phyloP scores from a whole-genome alignment of 2,329 filamentous ascomycete species.

The Ophiostoma pallidulum region DNA sequence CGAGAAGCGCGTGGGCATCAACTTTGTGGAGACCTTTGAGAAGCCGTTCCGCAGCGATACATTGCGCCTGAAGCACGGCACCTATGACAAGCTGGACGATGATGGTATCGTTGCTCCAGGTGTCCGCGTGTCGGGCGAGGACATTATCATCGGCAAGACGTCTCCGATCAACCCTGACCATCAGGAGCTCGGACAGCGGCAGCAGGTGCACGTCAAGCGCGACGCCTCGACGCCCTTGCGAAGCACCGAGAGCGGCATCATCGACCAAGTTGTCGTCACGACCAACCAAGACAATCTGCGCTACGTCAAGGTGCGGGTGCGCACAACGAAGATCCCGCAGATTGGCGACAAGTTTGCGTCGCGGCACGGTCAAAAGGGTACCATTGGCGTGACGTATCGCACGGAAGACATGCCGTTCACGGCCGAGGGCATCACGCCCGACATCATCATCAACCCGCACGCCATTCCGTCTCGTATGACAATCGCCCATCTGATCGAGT shows the following conservation, averaged over 20 bases:
- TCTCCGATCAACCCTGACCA: constrained; percentile 87
- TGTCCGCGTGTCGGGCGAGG: constrained; percentile 89
- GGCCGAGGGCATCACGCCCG: constrained; percentile 79
- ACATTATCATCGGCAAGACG: constrained; percentile 98
- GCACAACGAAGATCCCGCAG: constrained; percentile 95
- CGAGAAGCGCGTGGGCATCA: constrained; percentile 92
- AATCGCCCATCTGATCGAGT: constrained; percentile 99
- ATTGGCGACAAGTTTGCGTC: constrained; percentile 99
- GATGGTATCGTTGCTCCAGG: constrained; percentile 93
- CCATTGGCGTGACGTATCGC: constrained; percentile 95
- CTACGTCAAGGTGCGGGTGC: constrained; percentile 94
- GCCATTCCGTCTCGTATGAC: constrained; percentile 99
- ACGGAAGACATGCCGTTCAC: constrained; percentile 99
- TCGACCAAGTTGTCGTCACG: constrained; percentile 87
- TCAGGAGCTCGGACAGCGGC: constrained; percentile 87
- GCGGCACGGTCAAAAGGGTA: constrained; percentile 97
- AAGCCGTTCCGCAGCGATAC: constrained; percentile 87
- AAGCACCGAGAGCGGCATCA: constrained; percentile 92
- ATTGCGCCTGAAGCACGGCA: constrained; percentile 84
- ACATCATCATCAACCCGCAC: constrained; percentile 98
- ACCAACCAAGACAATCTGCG: constrained; percentile 90
- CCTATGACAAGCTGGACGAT: constrained; percentile 94
- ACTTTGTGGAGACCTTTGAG: constrained; percentile 88
- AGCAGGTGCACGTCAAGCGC: constrained; percentile 80
- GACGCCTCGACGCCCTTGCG: constrained; percentile 92